Evolutionary conservation across 139 green algal species (phyloP), one percentile per base, ranked within the genome.

Genomic region (Coelastrella sp.): DNA sequence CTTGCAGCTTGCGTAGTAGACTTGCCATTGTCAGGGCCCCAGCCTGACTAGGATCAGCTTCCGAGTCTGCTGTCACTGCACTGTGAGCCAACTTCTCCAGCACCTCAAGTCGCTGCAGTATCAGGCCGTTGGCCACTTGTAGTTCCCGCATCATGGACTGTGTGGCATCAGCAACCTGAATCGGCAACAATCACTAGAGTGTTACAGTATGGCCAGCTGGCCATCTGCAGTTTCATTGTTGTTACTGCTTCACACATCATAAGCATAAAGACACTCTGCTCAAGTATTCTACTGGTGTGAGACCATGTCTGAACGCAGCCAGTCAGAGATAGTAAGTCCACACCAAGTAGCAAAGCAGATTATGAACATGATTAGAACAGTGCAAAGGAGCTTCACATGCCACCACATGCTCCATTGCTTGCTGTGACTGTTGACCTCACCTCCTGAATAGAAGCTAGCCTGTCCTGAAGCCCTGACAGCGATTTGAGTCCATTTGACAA

Each of bases 31-130:
- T 40, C 27, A 84, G 41, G n/a, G 41, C 59, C 21, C 60, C 32
- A 48, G 40, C 77, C 2, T 74, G 37, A n/a, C 34, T 27, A 13
- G 23, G 11, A 19, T 60, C 68, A 53, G 17, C 41, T 4, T 48
- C 19, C 11, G 40, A 17, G 11, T 9, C 40, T 41, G 69, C 69
- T 63, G 40, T 25, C 7, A 15, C 40, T 9, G 69, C 40, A 2
- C 69, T 53, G 9, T 13, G 30, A 27, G 53, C 37, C 75, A 82
- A 53, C 53, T 45, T 60, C 75, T 82, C 75, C 35, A 82, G 53
- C 9, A 53, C 51, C 23, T 82, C 75, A 21, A 82, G 35, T 4
- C 75, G 75, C 35, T 82, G 75, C 75, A 82, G 75, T 9, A 71
- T 53, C 75, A 82, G 75, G 23, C 75, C 75, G 15, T 82, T 21